Conservation (phyloP, 495 filamentous ascomycete genomes). For the Penicillium paradoxum region DNA sequence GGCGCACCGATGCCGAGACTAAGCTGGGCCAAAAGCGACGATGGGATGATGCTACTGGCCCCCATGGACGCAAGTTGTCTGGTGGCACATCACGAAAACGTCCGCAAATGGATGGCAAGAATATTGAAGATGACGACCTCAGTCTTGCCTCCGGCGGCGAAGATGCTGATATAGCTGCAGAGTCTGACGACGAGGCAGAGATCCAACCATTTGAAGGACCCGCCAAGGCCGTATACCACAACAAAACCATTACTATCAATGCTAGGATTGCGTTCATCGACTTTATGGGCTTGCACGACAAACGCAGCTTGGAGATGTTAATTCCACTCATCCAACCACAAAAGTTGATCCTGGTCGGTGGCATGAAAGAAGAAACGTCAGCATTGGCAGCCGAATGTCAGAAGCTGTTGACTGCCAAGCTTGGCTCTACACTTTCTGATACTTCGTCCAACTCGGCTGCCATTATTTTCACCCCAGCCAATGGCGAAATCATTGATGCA, state of each 20-base stretch:
- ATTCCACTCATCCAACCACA: constrained; percentile 90
- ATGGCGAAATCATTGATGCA: constrained; percentile 71
- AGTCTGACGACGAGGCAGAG: constrained; percentile 45
- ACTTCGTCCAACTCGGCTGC: constrained; percentile 33
- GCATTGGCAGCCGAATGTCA: constrained; percentile 75
- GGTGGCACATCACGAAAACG: constrained; percentile 38
- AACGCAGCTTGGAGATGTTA: constrained; percentile 86
- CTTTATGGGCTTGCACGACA: constrained; percentile 87
- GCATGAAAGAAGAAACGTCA: constrained; percentile 69
- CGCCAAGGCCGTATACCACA: constrained; percentile 62
- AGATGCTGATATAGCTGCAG: constrained; percentile 43
- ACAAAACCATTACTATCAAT: constrained; percentile 57
- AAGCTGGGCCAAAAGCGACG: constrained; percentile 87
- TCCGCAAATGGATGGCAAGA: constrained; percentile 44
- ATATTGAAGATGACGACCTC: constrained; percentile 38
- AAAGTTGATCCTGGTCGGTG: constrained; percentile 85
- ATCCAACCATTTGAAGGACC: constrained; percentile 57
- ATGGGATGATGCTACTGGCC: constrained; percentile 66
- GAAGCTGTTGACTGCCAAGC: constrained; percentile 59
- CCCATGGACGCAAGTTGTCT: constrained; percentile 34
- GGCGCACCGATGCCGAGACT: constrained; percentile 50
- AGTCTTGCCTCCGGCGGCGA: constrained; percentile 39
- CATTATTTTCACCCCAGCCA: constrained; percentile 73
- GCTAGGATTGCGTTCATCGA: constrained; percentile 82
- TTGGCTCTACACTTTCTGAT: constrained; percentile 32